These are phyloP conservation scores for Fraxinus paxiana DNA, from an alignment of 305 asterid species.

Conservation along the genomic window DNA sequence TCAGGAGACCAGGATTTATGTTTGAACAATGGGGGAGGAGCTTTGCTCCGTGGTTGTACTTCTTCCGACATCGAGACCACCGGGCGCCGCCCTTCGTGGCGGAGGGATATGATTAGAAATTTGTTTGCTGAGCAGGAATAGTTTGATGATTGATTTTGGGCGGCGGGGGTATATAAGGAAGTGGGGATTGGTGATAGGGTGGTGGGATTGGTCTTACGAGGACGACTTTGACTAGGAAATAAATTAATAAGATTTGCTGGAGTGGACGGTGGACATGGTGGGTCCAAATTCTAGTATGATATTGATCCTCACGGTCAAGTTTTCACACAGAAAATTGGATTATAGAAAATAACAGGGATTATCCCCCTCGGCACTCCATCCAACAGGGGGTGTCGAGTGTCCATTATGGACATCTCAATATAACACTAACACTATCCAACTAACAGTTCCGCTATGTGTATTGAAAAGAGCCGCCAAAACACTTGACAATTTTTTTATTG, in stretches of 20 bases:
- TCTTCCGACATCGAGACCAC: conserved; percentile 33
- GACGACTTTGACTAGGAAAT: background rate
- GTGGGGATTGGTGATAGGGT: background rate
- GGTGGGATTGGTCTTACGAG: background rate
- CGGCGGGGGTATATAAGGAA: background rate
- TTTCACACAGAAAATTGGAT: background rate
- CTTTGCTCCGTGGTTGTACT: conserved; percentile 25
- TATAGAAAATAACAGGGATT: too few species aligned
- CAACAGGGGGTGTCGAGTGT: too few species aligned
- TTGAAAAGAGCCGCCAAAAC: too few species aligned
- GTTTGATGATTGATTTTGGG: background rate
- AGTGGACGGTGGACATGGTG: background rate
- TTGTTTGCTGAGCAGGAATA: background rate
- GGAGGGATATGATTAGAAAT: background rate
- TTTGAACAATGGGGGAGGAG: conserved; percentile 34
- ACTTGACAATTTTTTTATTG: too few species aligned
- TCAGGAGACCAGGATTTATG: conserved; percentile 59
- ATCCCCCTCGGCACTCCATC: too few species aligned
- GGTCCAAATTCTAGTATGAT: background rate
- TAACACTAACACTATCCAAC: too few species aligned
- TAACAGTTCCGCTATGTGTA: too few species aligned
- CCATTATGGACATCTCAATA: too few species aligned
- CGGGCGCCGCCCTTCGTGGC: conserved; percentile 23
- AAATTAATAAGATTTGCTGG: background rate
- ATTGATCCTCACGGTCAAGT: background rate